Conservation (phyloP, 192 early-diverging fungal species). For the Lobosporangium transversale region DNA sequence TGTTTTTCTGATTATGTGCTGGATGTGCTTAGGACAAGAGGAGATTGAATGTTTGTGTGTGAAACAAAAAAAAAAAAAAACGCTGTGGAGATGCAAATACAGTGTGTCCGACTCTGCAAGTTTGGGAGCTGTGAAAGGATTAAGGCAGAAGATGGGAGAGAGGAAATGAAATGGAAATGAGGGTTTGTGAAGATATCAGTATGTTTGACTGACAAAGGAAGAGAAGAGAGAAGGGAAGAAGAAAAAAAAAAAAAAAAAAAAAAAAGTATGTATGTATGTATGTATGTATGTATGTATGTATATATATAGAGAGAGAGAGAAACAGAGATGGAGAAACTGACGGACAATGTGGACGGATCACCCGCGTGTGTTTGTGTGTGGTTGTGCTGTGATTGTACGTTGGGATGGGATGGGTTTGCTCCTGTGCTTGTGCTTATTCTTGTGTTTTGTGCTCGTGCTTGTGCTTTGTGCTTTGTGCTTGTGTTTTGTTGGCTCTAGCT, state of each 20-base stretch:
- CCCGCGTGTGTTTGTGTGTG: background rate
- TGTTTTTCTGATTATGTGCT: background rate
- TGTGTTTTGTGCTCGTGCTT: conserved; percentile 3
- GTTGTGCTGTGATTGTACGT: background rate
- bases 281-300: too few relatives aligned
- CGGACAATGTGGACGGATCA: conserved; percentile 7
- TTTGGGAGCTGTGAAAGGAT: too few relatives aligned
- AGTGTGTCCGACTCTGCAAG: background rate
- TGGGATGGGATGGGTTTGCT: background rate
- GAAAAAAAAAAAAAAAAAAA: background rate
- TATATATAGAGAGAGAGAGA: background rate
- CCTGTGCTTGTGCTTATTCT: background rate
- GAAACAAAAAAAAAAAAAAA: background rate
- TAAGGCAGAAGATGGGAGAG: too few relatives aligned
- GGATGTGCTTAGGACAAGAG: too few relatives aligned
- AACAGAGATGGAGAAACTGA: background rate
- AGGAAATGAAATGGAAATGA: too few relatives aligned
- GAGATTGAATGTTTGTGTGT: background rate
- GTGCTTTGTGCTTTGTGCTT: background rate
- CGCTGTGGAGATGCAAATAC: conserved; percentile 6
- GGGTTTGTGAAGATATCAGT: too few relatives aligned
- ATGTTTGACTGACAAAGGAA: too few relatives aligned
- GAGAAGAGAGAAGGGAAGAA: background rate
- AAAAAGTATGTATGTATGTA: background rate
- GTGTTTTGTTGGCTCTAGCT: conserved; percentile 25